Conservation (phyloP, 2,329 filamentous ascomycete genomes). For the Colletotrichum shisoi region DNA sequence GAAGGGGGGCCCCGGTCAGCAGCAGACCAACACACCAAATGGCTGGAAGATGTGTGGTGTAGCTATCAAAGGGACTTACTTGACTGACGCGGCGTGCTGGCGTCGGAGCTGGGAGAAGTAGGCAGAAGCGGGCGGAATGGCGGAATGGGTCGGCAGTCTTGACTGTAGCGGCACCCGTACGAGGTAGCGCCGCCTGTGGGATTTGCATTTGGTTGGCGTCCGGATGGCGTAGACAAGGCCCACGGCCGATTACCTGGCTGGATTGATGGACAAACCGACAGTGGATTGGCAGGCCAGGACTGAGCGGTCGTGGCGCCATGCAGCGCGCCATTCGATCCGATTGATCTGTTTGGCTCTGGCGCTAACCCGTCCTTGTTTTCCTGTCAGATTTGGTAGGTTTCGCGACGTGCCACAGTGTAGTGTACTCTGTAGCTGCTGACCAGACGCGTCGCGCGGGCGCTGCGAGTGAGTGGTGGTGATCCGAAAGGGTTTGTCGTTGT, state of each 20-base stretch:
- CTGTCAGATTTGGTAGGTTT: constrained; percentile 16
- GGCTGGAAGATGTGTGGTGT: constrained; percentile 25
- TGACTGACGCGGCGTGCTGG: constrained; percentile 18
- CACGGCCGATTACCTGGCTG: constrained; percentile 23
- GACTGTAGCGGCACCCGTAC: constrained; percentile 27
- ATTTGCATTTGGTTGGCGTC: constrained; percentile 35
- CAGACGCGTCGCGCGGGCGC: constrained; percentile 17
- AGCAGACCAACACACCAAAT: constrained; percentile 25
- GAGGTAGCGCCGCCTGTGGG: constrained; percentile 28
- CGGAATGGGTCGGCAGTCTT: constrained; percentile 27
- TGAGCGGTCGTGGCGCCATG: constrained; percentile 16
- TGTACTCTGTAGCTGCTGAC: not conserved
- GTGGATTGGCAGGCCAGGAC: constrained; percentile 9
- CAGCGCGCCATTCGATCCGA: constrained; percentile 15
- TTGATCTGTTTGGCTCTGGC: constrained; percentile 11
- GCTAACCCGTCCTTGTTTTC: constrained; percentile 19
- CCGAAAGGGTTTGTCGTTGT: not conserved
- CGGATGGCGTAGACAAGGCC: constrained; percentile 16
- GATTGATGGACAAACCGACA: not conserved
- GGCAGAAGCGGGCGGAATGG: constrained; percentile 31
- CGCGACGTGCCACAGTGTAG: constrained; percentile 12
- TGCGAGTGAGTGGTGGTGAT: not conserved
- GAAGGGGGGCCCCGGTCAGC: constrained; percentile 19
- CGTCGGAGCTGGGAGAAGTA: constrained; percentile 14
- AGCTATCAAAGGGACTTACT: constrained; percentile 25